These are phyloP conservation scores for Ascoidea rubescens DNA, from an alignment of 805 yeast species.

Conservation along the genomic window DNA sequence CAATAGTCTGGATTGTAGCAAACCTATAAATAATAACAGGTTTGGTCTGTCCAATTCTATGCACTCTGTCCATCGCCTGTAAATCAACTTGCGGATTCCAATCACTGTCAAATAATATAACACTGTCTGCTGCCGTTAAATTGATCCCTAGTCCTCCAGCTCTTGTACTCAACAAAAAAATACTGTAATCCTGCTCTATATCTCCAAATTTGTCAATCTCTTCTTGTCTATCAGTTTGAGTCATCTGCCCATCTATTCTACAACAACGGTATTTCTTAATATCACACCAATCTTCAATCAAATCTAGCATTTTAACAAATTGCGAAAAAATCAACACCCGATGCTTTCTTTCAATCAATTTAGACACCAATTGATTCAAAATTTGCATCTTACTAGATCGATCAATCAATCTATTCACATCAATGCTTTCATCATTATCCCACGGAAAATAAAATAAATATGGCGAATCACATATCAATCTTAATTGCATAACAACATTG, in stretches of 20 bases:
- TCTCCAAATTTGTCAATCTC: slow-evolving; percentile 39
- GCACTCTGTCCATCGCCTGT: slow-evolving; percentile 94
- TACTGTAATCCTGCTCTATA: slow-evolving; percentile 18
- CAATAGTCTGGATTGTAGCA: slow-evolving; percentile 66
- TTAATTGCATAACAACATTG: slow-evolving; percentile 69
- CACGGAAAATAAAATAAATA: slow-evolving; percentile 75
- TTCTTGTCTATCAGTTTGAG: slow-evolving; percentile 50
- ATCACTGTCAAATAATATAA: slow-evolving; percentile 80
- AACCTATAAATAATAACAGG: slow-evolving; percentile 78
- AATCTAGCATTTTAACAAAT: slow-evolving; percentile 70
- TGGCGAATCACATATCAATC: slow-evolving; percentile 80
- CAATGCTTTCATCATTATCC: slow-evolving; percentile 29
- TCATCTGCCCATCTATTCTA: slow-evolving; percentile 66
- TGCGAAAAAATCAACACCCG: slow-evolving; percentile 78
- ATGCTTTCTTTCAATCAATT: slow-evolving; percentile 36
- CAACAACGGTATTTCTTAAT: slow-evolving; percentile 30
- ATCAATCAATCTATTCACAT: slow-evolving; percentile 24
- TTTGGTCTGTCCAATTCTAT: slow-evolving; percentile 77
- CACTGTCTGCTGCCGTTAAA: slow-evolving; percentile 78
- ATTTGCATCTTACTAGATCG: slow-evolving; percentile 52
- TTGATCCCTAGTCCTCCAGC: slow-evolving; percentile 95
- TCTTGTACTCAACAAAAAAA: slow-evolving; percentile 76
- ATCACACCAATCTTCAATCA: slow-evolving; percentile 62
- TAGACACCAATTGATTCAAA: slow-evolving; percentile 39
- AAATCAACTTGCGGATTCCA: slow-evolving; percentile 97